A percentile compares a stretch with the other conserved stretches of the same genome.
Evolutionary conservation across 1,284 basidiomycete genomes (phyloP).

Genomic region (Papiliotrema flavescens): DNA sequence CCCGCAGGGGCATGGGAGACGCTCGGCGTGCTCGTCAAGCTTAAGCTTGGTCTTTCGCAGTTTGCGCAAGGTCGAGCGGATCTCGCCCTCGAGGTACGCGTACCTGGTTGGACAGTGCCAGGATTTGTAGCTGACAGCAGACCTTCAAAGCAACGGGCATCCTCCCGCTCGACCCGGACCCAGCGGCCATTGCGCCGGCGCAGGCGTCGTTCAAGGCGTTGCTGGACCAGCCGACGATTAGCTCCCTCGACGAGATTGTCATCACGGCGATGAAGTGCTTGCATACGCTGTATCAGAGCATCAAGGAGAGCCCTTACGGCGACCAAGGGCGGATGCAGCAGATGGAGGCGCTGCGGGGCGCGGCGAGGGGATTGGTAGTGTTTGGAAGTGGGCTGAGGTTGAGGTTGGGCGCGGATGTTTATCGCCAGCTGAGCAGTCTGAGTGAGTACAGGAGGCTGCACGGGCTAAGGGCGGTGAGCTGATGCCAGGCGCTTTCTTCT

Average conservation of each 20-base stretch:
- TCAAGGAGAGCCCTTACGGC: constrained; percentile 68
- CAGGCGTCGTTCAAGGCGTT: constrained; percentile 83
- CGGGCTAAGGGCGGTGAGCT: too few species aligned
- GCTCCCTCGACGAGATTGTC: constrained; percentile 84
- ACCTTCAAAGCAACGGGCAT: constrained; percentile 85
- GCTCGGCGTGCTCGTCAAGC: constrained; percentile 63
- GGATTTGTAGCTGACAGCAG: too few species aligned
- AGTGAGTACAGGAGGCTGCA: too few species aligned
- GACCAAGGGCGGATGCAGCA: constrained; percentile 48
- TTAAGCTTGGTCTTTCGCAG: constrained; percentile 76
- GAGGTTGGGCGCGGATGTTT: constrained; percentile 84
- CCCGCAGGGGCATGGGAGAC: constrained; percentile 68
- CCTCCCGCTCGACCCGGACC: constrained; percentile 81
- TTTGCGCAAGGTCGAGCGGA: constrained; percentile 72
- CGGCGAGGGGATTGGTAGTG: constrained; percentile 61
- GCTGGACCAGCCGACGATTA: constrained; percentile 77
- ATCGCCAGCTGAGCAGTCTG: constrained; percentile 66
- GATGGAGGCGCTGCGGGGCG: constrained; percentile 41
- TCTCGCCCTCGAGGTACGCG: constrained; percentile 70
- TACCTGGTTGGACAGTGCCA: background rate
- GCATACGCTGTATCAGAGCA: constrained; percentile 69
- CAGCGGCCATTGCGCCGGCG: constrained; percentile 76
- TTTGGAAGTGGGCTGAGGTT: constrained; percentile 85
- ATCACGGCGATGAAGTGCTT: constrained; percentile 93
- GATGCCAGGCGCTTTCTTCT: too few species aligned